Evolutionary conservation across 345 rosid species (phyloP).

Genomic region (Xanthoceras sorbifolium): DNA sequence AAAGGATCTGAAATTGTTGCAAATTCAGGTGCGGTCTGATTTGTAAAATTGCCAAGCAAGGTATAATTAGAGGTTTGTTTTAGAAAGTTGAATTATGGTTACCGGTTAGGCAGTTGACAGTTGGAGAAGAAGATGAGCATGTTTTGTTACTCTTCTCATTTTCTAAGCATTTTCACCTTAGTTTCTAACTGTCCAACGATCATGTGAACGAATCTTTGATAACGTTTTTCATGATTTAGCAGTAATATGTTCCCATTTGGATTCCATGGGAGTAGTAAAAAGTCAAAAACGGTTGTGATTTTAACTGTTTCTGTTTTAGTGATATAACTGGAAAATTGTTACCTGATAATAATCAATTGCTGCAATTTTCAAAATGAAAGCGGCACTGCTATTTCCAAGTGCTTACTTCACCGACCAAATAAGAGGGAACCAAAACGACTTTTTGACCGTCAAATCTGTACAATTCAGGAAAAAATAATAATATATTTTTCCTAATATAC

Average conservation of each 20-base stretch:
- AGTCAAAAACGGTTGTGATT: neutral
- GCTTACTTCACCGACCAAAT: neutral
- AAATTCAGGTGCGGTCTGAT: too few relatives aligned
- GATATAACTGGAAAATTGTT: neutral
- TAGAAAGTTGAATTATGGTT: neutral
- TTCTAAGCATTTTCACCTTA: too few relatives aligned
- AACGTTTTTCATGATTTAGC: neutral
- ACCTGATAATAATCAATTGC: neutral
- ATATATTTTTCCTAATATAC: neutral
- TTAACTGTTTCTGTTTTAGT: neutral
- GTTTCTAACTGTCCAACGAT: too few relatives aligned
- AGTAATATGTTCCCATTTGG: neutral
- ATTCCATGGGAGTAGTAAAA: too few relatives aligned
- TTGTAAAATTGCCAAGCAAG: too few relatives aligned
- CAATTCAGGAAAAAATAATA: neutral
- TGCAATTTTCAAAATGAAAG: neutral
- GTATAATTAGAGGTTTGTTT: neutral
- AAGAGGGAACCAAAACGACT: neutral
- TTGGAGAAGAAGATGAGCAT: neutral
- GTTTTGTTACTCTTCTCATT: neutral
- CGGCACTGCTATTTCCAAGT: neutral
- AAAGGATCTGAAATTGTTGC: too few relatives aligned
- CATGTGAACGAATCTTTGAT: too few relatives aligned
- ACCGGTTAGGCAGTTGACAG: constrained; percentile 8
- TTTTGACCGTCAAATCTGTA: neutral